Percentiles rank a stretch among this genome's conserved stretches.
These are phyloP conservation scores for Lathyrus sativus DNA, from an alignment of 306 rosid species.

Conservation along the genomic window DNA sequence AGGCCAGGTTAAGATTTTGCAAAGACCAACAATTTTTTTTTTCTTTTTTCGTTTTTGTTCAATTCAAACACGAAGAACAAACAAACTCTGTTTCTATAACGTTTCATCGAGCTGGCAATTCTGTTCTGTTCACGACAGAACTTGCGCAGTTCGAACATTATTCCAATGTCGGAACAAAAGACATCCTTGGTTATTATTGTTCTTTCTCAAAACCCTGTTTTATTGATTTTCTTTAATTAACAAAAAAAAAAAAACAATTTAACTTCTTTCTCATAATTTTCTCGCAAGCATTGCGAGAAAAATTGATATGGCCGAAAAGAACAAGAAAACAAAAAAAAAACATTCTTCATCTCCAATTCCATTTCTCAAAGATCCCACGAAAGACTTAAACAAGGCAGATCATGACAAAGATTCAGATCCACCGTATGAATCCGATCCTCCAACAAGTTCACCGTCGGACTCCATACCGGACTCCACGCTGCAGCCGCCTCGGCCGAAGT, in stretches of 20 bases:
- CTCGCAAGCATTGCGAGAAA: slow-evolving; percentile 20
- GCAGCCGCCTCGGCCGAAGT: not conserved
- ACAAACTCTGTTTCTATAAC: not conserved
- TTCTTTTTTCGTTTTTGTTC: not conserved
- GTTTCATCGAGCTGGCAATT: slow-evolving; percentile 44
- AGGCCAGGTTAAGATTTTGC: slow-evolving; percentile 25
- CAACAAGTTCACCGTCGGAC: not conserved
- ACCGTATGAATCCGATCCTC: slow-evolving; percentile 5
- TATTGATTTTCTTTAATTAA: not conserved
- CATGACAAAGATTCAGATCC: not conserved
- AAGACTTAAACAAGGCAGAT: not conserved
- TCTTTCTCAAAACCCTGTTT: slow-evolving; percentile 18
- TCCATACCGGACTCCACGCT: not conserved
- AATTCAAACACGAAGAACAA: not conserved
- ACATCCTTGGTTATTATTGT: not conserved
- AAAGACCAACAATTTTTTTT: not conserved
- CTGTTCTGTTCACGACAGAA: slow-evolving; percentile 46
- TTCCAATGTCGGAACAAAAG: slow-evolving; percentile 30
- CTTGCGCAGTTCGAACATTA: slow-evolving; percentile 46
- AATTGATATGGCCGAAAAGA: slow-evolving; percentile 8
- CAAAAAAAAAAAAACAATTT: not conserved
- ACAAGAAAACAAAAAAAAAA: not conserved
- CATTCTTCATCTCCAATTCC: too few species aligned
- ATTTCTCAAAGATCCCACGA: not conserved
- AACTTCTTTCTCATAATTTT: not conserved